Percentiles rank a stretch among this genome's conserved stretches.
phyloP scores from a whole-genome alignment of 352 stramenopile genomes.

The Phytophthora pinifolia region DNA sequence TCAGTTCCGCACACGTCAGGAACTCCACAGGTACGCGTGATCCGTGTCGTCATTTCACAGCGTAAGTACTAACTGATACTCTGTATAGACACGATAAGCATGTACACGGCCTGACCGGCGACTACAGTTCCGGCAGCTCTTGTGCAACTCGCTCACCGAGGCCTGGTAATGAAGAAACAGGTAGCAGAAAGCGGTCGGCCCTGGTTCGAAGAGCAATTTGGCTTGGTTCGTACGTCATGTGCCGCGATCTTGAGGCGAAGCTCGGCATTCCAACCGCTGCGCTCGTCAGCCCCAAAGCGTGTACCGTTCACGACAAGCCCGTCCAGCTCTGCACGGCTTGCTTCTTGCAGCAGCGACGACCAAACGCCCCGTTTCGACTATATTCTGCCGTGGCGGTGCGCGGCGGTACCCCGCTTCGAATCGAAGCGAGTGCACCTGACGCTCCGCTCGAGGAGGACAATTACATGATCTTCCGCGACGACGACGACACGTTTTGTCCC shows the following conservation, averaged over 20 bases:
- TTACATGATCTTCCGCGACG: conserved; percentile 31
- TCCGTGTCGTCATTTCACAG: not conserved
- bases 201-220: conserved; percentile 30
- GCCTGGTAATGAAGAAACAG: not conserved
- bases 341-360: conserved; percentile 27
- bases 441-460: conserved; percentile 13
- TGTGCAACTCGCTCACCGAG: conserved; percentile 2
- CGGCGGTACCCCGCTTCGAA: conserved; percentile 17
- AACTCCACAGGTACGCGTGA: conserved; percentile 33
- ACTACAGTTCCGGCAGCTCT: conserved; percentile 6
- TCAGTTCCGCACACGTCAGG: conserved; percentile 46
- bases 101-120: conserved; percentile 17
- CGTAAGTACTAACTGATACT: not conserved
- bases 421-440: conserved; percentile 16
- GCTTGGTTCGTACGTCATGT: conserved; percentile 45
- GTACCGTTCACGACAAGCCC: conserved; percentile 27
- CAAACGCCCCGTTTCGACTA: conserved; percentile 28
- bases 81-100: conserved; percentile 19
- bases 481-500: conserved; percentile 35
- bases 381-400: conserved; percentile 27
- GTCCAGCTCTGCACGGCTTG: conserved; percentile 27
- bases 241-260: conserved; percentile 37
- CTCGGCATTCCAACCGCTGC: conserved; percentile 22
- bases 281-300: conserved; percentile 17
- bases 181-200: conserved; percentile 2